Percentiles rank a stretch among this genome's conserved stretches.
Evolutionary conservation across 108 stramenopile species (phyloP).

Genomic region (Cylindrotheca closterium): DNA sequence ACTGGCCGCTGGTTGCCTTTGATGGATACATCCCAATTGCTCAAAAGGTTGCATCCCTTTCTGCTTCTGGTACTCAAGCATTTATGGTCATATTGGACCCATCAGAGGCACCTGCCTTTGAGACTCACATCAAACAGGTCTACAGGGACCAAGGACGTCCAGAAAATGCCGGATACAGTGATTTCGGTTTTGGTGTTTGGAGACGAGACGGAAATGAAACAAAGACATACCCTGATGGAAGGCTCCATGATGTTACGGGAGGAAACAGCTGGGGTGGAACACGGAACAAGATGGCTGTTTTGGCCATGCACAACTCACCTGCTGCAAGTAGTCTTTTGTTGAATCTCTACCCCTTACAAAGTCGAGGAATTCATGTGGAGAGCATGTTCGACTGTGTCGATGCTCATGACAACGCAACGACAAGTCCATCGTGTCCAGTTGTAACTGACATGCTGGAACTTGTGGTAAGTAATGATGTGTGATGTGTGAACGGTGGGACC

Average conservation of each 20-base stretch:
- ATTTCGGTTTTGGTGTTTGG: constrained; percentile 25
- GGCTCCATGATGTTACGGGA: constrained; percentile 12
- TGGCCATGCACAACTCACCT: constrained; percentile 4
- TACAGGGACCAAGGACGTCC: background rate
- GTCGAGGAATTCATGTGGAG: constrained; percentile 3
- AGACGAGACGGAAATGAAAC: background rate
- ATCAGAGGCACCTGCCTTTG: constrained; percentile 16
- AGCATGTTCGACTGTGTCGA: constrained; percentile 24
- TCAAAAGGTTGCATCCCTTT: constrained; percentile 3
- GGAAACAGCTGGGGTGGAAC: constrained; percentile 5
- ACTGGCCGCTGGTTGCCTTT: constrained; percentile 24
- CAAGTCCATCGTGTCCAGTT: background rate
- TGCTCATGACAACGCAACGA: background rate
- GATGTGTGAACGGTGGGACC: too few relatives aligned
- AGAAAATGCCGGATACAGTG: constrained; percentile 16
- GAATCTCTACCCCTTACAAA: constrained; percentile 12
- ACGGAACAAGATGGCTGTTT: background rate
- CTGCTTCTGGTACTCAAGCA: background rate
- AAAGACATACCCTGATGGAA: constrained; percentile 1
- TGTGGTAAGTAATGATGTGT: background rate
- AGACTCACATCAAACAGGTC: constrained; percentile 5
- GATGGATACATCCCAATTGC: constrained; percentile 15
- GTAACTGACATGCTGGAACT: background rate
- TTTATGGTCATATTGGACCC: constrained; percentile 17
- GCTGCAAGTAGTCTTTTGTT: background rate